Percentiles rank a stretch among this genome's conserved stretches.
phyloP scores from a whole-genome alignment of 2,329 filamentous ascomycete genomes.

The Didymella segeticola region DNA sequence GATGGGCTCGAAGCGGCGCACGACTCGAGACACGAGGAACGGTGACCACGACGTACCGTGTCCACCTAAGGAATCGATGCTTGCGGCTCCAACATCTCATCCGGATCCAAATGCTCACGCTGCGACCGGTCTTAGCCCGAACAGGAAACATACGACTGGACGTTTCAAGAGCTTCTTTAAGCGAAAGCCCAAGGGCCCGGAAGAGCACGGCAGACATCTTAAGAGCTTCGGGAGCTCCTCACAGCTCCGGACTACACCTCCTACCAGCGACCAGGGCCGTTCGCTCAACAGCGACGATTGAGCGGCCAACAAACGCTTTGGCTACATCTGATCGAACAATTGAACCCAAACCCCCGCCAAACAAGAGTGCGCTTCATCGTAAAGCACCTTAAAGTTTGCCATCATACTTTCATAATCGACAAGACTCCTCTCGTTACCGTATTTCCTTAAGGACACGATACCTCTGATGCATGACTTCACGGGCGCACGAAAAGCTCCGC shows the following conservation, averaged over 20 bases:
- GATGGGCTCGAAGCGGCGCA: slow-evolving; percentile 39
- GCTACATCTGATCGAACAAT: not conserved
- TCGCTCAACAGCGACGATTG: slow-evolving; percentile 46
- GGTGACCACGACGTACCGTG: slow-evolving; percentile 34
- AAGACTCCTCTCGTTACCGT: slow-evolving; percentile 8
- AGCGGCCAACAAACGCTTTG: slow-evolving; percentile 2
- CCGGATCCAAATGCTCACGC: slow-evolving; percentile 10
- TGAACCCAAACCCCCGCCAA: not conserved
- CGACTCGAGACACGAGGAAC: slow-evolving; percentile 37
- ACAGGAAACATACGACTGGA: slow-evolving; percentile 37
- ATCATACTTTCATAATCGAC: slow-evolving; percentile 1
- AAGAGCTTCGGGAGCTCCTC: slow-evolving; percentile 46
- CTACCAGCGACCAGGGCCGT: slow-evolving; percentile 44
- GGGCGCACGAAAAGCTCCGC: slow-evolving; percentile 20
- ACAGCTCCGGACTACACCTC: slow-evolving; percentile 41
- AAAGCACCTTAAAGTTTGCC: not conserved
- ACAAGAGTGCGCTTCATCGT: not conserved
- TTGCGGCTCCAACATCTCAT: slow-evolving; percentile 32
- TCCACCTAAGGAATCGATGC: slow-evolving; percentile 35
- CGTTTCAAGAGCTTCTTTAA: slow-evolving; percentile 49
- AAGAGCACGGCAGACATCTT: slow-evolving; percentile 43
- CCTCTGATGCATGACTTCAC: slow-evolving; percentile 21
- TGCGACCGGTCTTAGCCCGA: slow-evolving; percentile 33
- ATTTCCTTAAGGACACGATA: slow-evolving; percentile 17
- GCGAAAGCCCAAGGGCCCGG: slow-evolving; percentile 37